These are phyloP conservation scores for Boletus speciosus DNA, from an alignment of 768 basidiomycete genomes.

Conservation along the genomic window DNA sequence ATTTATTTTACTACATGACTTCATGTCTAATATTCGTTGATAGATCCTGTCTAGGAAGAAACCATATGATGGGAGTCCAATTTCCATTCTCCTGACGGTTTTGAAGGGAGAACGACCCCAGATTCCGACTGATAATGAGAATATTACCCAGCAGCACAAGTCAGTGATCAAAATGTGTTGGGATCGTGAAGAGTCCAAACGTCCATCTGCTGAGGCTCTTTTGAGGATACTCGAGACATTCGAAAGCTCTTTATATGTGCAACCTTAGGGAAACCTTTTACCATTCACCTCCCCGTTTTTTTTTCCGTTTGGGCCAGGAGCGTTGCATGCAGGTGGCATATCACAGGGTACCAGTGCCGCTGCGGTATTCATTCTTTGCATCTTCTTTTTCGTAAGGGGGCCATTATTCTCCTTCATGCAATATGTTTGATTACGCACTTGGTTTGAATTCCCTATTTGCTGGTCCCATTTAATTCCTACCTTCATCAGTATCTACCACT, in stretches of 20 bases:
- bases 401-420: not conserved
- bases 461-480: not conserved
- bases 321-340: too few species aligned
- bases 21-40: conserved; percentile 6
- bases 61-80: conserved; percentile 8
- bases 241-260: not conserved
- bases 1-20: not conserved
- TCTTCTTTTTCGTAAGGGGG: too few species aligned
- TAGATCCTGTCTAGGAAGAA: conserved; percentile 21
- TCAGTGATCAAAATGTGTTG: conserved; percentile 17
- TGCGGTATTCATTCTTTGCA: not conserved
- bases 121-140: conserved; percentile 3
- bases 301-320: not conserved
- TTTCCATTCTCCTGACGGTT: not conserved
- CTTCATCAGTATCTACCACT: not conserved
- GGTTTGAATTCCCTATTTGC: not conserved
- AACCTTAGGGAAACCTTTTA: too few species aligned
- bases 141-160: conserved; percentile 1
- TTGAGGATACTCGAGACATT: not conserved
- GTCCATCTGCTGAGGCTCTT: conserved; percentile 16
- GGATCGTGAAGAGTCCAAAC: conserved; percentile 11
- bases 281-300: not conserved
- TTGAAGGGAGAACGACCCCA: conserved; percentile 9
- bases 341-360: not conserved
- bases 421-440: not conserved